Base-by-base conservation (phyloP, 106 monocot species). In the Dioscorea dumetorum region DNA sequence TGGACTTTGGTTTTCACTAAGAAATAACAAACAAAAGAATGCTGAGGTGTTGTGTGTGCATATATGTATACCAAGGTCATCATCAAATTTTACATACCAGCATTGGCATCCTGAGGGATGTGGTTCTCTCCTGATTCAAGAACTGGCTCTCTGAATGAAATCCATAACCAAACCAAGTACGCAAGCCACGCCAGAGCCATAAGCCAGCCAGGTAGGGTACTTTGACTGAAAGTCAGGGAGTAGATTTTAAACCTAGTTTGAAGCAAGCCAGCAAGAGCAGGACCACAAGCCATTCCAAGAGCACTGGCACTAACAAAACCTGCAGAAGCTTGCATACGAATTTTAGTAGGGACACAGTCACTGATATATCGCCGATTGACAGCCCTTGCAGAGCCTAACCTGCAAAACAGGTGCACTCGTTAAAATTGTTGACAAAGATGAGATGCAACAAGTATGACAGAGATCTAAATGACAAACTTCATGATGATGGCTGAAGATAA, bases 251-350 rank as follows among this genome's bases (percentile, higher is more conserved):
- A 76, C 33, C 72, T 81, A 20, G 62, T 72, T 64, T 72, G 81
- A 62, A 81, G 81, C 50, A 81, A 72, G 13, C 72, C 81, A 59
- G 81, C 76, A 54, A 81, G 62, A 31, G 76, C 81, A 68, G 81
- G 81, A 63, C 81, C 81, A 76, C 76, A 81, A 54, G 76, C 76
- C 80, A 81, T 76, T 58, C 81, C 81, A 72, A 81, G 71, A 72
- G 81, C 81, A 72, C 81, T 81, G 20, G 81, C 81, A 72, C 81
- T 81, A 68, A 81, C 81, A 68, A 81, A 81, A 33, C 72, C 76
- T 21, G 81, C 81, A 72, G 81, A 81, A 53, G 81, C 81, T 67
- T 81, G 71, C 76, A 81, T 76, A 23, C 81, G 76, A 32, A 68
- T 68, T 72, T 72, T 76, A 67, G 72, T 62, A 22, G 81, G 81